Evolutionary conservation across 2,329 filamentous ascomycete genomes (phyloP), one percentile per base, ranked within the genome.

Genomic region (Fusarium decemcellulare): DNA sequence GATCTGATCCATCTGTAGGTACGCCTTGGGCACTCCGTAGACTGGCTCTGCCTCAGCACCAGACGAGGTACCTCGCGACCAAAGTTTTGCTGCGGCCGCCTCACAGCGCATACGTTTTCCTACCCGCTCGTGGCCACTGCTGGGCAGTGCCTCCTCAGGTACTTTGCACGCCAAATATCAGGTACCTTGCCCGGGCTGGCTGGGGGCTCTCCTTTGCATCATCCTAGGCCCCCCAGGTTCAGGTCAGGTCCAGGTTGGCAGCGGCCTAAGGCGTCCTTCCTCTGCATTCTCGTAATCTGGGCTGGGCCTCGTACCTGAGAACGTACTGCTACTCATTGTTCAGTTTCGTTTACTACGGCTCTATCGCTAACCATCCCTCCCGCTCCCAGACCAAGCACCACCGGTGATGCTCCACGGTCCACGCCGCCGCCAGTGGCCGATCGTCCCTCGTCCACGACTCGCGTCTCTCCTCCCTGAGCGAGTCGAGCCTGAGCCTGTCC

Each of bases 341-440:
- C 40, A 58, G 59, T 44, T 65, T 59, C 55, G 40, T 61, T 57
- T 61, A 56, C 48, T 34, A 63, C 57, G 50, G 44, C 55, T 70
- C 56, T 72, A 63, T 70, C 53, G 61, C 61, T 57, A 72, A 68
- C 60, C 54, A 70, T 61, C 54, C 32, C 48, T 55, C 61, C 62
- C 42, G 51, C 63, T 56, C 57, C 59, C 58, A 67, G 61, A 59
- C 23, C 42, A 52, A 55, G 61, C 63, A 68, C 70, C 69, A 67
- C 59, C 58, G 64, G 72, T 73, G 70, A 75, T 75, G 73, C 71
- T 67, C 71, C 48, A 72, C 70, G 70, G 67, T 75, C 59, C 63
- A 72, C 61, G 71, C 61, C 65, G 68, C 58, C 68, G 58, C 55
- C 71, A 67, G 72, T 72, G 69, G 67, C 65, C 65, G 70, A 65